Base-by-base conservation (phyloP, 2,329 filamentous ascomycete genomes). In the Fusarium euwallaceae region DNA sequence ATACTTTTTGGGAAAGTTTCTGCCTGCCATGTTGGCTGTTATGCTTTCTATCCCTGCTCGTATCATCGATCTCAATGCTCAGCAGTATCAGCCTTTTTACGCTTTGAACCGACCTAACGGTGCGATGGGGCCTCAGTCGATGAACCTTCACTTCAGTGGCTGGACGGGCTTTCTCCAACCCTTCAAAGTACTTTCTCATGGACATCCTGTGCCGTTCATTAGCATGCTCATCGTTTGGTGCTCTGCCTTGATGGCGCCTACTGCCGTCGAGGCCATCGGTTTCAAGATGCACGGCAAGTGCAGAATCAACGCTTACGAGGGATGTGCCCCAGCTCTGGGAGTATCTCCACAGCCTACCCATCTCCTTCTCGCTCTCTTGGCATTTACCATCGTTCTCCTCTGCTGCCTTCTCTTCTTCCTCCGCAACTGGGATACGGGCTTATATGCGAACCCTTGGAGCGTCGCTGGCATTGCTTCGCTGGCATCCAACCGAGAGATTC, bases 51-150 rank as follows among this genome's bases (percentile, higher is more conserved):
- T 86, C 11, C 83, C 84, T 2, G 82, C 86, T 7, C 82, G 85
- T n/a, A 81, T 87, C 37, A 80, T 87, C 72, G 84, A 86, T 72
- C 78, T 82, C 68, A 84, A 85, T 68, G 84, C 81, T 5, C 84
- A 85, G 65, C 78, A 84, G 1, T 85, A 85, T 60, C 84, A 85
- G 65, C 86, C 86, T 4, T 88, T 87, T 72, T 83, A 85, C 64
- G 81, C 84, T 5, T 78, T 89, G 32, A 81, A 83, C n/a, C 79
- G 74, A 8, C 71, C 79, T 0, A 75, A 80, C 6, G 86, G 86
- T 4, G 84, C 83, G 0, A 64, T 77, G 0, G 86, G 86, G 0
- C 73, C 78, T 1, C 81, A 86, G 45, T 87, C 86, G 0, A 80
- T 88, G 61, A 85, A 82, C 6, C 80, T 87, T 10, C 81, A 85